Conservation (phyloP, 176 grass and related monocot species). For the Aegilops tauschii region DNA sequence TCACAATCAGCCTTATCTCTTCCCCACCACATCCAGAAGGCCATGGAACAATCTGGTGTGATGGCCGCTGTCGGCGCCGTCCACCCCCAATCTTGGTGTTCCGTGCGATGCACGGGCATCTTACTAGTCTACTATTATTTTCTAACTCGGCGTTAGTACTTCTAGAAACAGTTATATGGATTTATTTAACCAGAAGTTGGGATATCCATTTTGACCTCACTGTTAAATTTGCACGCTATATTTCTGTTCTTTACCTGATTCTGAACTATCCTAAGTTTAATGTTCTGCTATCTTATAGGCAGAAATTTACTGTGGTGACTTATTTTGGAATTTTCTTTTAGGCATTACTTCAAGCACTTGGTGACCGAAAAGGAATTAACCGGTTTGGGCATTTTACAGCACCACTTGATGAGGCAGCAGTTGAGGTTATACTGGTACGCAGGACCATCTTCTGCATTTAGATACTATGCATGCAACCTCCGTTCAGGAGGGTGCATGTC, state of each 20-base stretch:
- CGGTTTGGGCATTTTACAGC: conserved; percentile 90
- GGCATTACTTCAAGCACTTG: conserved; percentile 94
- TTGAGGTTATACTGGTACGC: conserved; percentile 89
- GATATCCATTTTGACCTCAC: not conserved
- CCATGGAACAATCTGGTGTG: too few relatives aligned
- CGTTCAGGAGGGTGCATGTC: not conserved
- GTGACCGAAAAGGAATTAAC: conserved; percentile 87
- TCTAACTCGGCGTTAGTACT: not conserved
- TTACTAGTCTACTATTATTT: not conserved
- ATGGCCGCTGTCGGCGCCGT: too few relatives aligned
- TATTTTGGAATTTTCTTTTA: conserved; percentile 24
- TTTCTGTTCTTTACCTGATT: not conserved
- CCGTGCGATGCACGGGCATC: too few relatives aligned
- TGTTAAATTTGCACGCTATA: not conserved
- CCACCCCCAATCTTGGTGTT: too few relatives aligned
- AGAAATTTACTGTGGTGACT: not conserved
- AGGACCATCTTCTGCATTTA: not conserved
- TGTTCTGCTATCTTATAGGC: not conserved
- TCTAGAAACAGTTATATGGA: not conserved
- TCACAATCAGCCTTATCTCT: too few relatives aligned
- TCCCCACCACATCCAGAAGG: too few relatives aligned
- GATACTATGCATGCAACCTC: not conserved
- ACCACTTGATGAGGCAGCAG: conserved; percentile 87
- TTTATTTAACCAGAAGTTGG: not conserved
- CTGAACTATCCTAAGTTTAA: not conserved